Base-by-base conservation (phyloP, 768 basidiomycete species). In the Russula abietina region DNA sequence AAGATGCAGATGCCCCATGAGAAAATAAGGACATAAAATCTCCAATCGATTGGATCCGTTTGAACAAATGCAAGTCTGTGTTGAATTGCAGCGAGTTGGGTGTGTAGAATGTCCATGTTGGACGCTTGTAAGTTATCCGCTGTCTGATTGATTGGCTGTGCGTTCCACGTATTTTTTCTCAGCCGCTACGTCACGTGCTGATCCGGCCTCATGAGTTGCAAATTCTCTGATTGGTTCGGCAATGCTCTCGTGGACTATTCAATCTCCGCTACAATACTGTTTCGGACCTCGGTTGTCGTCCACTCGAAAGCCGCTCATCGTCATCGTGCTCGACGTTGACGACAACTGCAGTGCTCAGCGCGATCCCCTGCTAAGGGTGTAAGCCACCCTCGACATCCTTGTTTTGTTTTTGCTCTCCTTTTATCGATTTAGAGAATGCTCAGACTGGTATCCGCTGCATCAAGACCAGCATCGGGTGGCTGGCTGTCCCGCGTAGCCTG, bases 1-100 rank as follows among this genome's bases (percentile, higher is more conserved):
- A 94, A 96, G 16, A 88, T 73, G n/a, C 86, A 85, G 17, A 92
- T 85, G 19, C 76, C 74, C 85, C 89, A 91, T 4, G 91, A 87
- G 67, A 86, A 87, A 28, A 74, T 70, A 65, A 94, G 86, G n/a
- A 93, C 88, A 69, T 88, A 88, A 60, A 80, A 74, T 71, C 91
- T 87, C 87, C 91, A 97, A 73, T 91, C 80, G 45, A 92, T 85
- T 4, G 84, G 77, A 33, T 90, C 86, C 0, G 81, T 81, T 5
- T 84, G 75, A 36, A 93, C 88, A 69, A 89, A 93, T 16, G 88
- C 79, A 26, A 93, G 79, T 19, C 78, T 79, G 19, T 74, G 77
- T 72, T 90, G 86, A 33, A 92, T 72, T 33, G 73, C 61, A 22
- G 52, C 33, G 33, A 68, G 52, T 36, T 63, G 55, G 3, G 57